Conservation (phyloP, 345 rosid genomes). For the Ceriops zippeliana region DNA sequence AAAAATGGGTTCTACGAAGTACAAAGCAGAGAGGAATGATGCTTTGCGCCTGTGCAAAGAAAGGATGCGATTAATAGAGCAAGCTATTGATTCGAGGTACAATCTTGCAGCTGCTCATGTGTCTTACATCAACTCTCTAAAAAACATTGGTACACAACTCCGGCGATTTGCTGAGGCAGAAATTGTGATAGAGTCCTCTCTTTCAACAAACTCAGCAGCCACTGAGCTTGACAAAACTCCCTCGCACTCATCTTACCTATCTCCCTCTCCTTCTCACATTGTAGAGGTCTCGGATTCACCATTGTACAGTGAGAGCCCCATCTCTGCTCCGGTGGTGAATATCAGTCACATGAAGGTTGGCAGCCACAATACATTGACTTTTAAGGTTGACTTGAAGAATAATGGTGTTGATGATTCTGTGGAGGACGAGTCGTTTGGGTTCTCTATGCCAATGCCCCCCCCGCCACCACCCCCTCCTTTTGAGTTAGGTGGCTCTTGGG, state of each 20-base stretch:
- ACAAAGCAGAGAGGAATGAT: conserved; percentile 56
- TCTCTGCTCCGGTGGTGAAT: conserved; percentile 32
- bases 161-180: conserved; percentile 80
- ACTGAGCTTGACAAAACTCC: conserved; percentile 79
- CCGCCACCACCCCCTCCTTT: conserved; percentile 52
- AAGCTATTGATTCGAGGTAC: conserved; percentile 74
- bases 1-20: conserved; percentile 70
- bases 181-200: conserved; percentile 51
- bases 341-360: conserved; percentile 54
- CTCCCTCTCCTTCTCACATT: conserved; percentile 57
- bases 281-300: conserved; percentile 64
- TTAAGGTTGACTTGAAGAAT: conserved; percentile 43
- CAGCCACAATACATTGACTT: conserved; percentile 43
- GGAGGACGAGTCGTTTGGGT: conserved; percentile 39
- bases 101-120: conserved; percentile 86
- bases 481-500: conserved; percentile 63
- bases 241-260: conserved; percentile 67
- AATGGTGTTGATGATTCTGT: conserved; percentile 25
- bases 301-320: conserved; percentile 41
- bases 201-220: conserved; percentile 50
- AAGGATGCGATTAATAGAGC: conserved; percentile 66
- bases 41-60: conserved; percentile 69
- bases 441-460: conserved; percentile 43
- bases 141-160: conserved; percentile 66
- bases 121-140: conserved; percentile 73